A percentile compares a stretch with the other conserved stretches of the same genome.
These are phyloP conservation scores for Cercospora beticola DNA, from an alignment of 2,329 filamentous ascomycete species.

Conservation along the genomic window DNA sequence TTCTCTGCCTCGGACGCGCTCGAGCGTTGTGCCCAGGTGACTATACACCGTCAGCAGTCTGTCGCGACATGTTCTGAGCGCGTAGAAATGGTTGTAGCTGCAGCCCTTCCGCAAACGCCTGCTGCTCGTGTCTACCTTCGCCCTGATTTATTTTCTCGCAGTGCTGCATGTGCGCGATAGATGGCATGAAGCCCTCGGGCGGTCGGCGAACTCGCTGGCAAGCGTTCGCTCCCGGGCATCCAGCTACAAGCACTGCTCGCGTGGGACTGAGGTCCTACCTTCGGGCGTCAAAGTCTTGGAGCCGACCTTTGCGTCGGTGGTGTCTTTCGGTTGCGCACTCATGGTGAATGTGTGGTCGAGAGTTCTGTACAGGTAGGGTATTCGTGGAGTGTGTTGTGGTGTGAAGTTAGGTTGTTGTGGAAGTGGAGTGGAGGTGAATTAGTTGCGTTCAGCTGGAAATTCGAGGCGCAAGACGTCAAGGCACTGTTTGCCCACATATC, in stretches of 20 bases:
- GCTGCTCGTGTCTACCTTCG: neutral
- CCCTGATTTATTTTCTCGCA: neutral
- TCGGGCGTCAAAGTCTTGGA: slow-evolving; percentile 40
- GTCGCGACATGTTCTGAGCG: neutral
- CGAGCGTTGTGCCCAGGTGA: slow-evolving; percentile 98
- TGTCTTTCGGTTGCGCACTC: slow-evolving; percentile 37
- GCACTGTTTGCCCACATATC: neutral
- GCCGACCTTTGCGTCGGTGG: slow-evolving; percentile 37
- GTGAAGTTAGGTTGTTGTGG: slow-evolving; percentile 9
- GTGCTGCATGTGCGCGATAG: too few relatives aligned
- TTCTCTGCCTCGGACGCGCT: slow-evolving; percentile 74
- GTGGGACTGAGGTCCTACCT: slow-evolving; percentile 29
- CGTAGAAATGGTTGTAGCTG: neutral
- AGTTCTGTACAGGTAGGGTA: slow-evolving; percentile 14
- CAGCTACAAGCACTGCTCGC: neutral
- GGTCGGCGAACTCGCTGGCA: neutral
- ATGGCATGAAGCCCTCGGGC: neutral
- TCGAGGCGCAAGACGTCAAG: slow-evolving; percentile 6
- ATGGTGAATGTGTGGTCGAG: slow-evolving; percentile 20
- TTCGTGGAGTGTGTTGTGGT: neutral
- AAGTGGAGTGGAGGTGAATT: neutral
- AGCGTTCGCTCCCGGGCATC: neutral
- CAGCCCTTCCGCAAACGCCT: neutral
- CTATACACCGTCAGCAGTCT: slow-evolving; percentile 51
- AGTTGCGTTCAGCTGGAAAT: slow-evolving; percentile 6